A percentile compares a stretch with the other conserved stretches of the same genome.
These are phyloP conservation scores for Lathyrus sativus DNA, from an alignment of 306 rosid species.

Conservation along the genomic window DNA sequence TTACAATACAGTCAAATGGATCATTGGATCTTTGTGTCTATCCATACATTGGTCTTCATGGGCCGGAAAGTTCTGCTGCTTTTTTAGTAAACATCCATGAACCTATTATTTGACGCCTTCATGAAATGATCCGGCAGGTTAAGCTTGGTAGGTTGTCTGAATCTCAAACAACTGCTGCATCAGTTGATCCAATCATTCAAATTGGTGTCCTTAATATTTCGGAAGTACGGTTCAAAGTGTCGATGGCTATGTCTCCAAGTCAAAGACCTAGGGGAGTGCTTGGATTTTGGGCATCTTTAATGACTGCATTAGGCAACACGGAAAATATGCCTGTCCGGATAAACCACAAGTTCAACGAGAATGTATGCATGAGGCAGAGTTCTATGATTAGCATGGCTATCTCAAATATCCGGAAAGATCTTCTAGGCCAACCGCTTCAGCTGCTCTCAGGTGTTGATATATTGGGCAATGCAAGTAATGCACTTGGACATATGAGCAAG, in stretches of 20 bases:
- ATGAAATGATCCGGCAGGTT: constrained; percentile 90
- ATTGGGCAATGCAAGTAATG: constrained; percentile 99
- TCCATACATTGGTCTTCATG: constrained; percentile 90
- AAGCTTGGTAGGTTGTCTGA: constrained; percentile 74
- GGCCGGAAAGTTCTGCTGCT: constrained; percentile 84
- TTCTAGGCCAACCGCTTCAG: constrained; percentile 94
- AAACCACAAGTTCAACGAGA: constrained; percentile 82
- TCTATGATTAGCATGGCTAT: constrained; percentile 89
- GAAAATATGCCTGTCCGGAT: constrained; percentile 96
- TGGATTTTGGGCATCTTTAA: constrained; percentile 98
- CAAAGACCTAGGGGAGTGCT: constrained; percentile 95
- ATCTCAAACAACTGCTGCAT: constrained; percentile 83
- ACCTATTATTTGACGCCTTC: constrained; percentile 97
- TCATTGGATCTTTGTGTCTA: constrained; percentile 84
- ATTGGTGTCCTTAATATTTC: constrained; percentile 82
- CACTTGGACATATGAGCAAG: constrained; percentile 99
- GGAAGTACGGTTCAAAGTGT: constrained; percentile 86
- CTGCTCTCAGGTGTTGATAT: constrained; percentile 96
- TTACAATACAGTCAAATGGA: constrained; percentile 88
- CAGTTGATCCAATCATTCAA: constrained; percentile 87
- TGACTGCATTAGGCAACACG: constrained; percentile 98
- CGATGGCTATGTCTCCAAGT: constrained; percentile 93
- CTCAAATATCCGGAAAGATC: constrained; percentile 88
- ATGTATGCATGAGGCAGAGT: constrained; percentile 90
- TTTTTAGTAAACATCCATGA: constrained; percentile 86